Base-by-base conservation (phyloP, 2,329 filamentous ascomycete species). In the Penicillium sp. region DNA sequence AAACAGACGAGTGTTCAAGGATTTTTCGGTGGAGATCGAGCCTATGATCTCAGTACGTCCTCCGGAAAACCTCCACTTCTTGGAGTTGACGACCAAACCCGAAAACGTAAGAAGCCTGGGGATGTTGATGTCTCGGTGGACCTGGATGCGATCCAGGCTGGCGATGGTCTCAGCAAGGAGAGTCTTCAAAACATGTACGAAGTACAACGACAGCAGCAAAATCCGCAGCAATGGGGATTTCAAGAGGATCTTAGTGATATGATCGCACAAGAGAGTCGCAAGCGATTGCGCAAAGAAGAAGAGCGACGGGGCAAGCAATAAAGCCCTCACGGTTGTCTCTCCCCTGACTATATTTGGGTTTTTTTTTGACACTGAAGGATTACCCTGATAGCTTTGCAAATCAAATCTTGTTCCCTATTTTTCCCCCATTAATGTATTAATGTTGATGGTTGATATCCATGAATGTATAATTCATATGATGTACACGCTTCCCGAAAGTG, bases 1-100 rank as follows among this genome's bases (percentile, higher is more conserved):
- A 89, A 89, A 55, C 88, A 93, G 69, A 88, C 92, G 22, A 86
- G 88, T 49, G 86, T 90, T 5, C 89, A 92, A 65, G 94, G 94
- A 44, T 97, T 99, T 84, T 97, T 99, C 71, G 94, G 94, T 64
- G 92, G 90, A 66, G 93, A 97, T 71, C 89, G 91, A 69, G 89
- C 89, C 15, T 99, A 99, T 75, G 92, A 99, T 75, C 82, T 99
- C 59, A 88, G 82, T 58, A 85, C 78, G 60, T 79, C 78, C 29
- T 79, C 82, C 57, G 76, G 79, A 22, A 78, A 81, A 56, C 74
- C 90, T 57, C 89, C 89, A 1, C 83, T 95, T 2, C 83, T 99
- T 4, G 94, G 92, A 11, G 83, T 85, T 60, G 90, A 95, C 23
- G 89, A 92, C 55, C 85, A 92, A 53, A 81, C 73, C 51, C 79